Evolutionary conservation across 2,329 filamentous ascomycete species (phyloP).

Genomic region (Beauveria brongniartii): DNA sequence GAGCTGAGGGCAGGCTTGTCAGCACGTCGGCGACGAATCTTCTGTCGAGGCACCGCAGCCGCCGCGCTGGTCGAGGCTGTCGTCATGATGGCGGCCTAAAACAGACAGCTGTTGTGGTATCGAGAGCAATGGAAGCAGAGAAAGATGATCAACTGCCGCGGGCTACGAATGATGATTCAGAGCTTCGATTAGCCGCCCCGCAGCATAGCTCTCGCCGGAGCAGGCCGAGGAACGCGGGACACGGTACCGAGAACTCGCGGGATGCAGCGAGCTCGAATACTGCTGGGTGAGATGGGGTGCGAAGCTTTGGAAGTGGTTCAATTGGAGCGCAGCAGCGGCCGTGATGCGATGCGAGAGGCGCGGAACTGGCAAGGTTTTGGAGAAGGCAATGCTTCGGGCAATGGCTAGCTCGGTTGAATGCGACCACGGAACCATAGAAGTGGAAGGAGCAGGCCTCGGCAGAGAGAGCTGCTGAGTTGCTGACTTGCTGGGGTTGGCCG

Average conservation of each 20-base stretch:
- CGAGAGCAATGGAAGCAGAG: not conserved
- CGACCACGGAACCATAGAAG: not conserved
- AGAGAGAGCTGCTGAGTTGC: not conserved
- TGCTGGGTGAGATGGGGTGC: not conserved
- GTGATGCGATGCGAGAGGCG: not conserved
- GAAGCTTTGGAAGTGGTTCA: not conserved
- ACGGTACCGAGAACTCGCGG: not conserved
- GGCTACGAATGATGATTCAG: not conserved
- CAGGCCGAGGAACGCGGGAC: slow-evolving; percentile 5
- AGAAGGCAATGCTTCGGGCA: not conserved
- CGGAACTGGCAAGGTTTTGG: not conserved
- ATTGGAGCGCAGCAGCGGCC: not conserved
- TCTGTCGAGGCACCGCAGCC: slow-evolving; percentile 26
- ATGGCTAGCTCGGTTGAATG: slow-evolving; percentile 8
- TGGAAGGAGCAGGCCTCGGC: slow-evolving; percentile 3
- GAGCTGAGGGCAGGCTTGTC: slow-evolving; percentile 73
- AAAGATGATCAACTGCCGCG: not conserved
- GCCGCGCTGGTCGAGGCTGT: slow-evolving; percentile 18
- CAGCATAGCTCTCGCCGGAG: slow-evolving; percentile 10
- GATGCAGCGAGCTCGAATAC: not conserved
- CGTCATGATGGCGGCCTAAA: slow-evolving; percentile 13
- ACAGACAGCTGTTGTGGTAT: not conserved
- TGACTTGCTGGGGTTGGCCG: not conserved
- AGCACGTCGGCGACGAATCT: slow-evolving; percentile 46
- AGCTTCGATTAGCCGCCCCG: slow-evolving; percentile 10